phyloP scores from a whole-genome alignment of 73 alveolate species.

The Paramecium tetraurelia region DNA sequence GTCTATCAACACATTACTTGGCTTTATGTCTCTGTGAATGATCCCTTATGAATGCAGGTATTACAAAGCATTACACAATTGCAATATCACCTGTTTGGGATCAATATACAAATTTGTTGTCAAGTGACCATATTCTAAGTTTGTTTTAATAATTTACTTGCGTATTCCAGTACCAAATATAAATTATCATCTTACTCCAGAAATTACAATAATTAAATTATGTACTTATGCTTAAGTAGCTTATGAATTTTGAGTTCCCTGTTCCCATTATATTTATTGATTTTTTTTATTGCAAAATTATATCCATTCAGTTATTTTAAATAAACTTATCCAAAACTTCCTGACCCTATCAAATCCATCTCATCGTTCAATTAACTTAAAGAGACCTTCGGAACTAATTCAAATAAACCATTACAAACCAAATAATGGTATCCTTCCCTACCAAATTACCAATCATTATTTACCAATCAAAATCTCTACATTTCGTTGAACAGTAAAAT shows the following conservation, averaged over 20 bases:
- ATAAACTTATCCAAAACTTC: conserved; percentile 23
- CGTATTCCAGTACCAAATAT: not conserved
- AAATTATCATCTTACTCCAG: not conserved
- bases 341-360: not conserved
- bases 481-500: not conserved
- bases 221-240: not conserved
- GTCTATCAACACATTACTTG: conserved; percentile 68
- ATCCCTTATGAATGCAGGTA: conserved; percentile 54
- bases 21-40: conserved; percentile 70
- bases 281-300: conserved; percentile 19
- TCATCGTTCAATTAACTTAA: not conserved
- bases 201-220: not conserved
- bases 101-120: not conserved
- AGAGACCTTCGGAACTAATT: not conserved
- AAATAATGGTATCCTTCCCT: conserved; percentile 14
- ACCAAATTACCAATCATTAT: not conserved
- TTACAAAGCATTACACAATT: conserved; percentile 44
- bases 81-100: not conserved
- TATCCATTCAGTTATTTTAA: conserved; percentile 26
- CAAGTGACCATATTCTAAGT: conserved; percentile 9
- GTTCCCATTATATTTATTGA: not conserved
- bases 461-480: conserved; percentile 21
- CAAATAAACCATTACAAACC: not conserved
- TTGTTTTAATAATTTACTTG: not conserved
- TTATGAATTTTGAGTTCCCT: not conserved